Conservation (phyloP, 2,329 filamentous ascomycete species). For the Mariannaea sp. region DNA sequence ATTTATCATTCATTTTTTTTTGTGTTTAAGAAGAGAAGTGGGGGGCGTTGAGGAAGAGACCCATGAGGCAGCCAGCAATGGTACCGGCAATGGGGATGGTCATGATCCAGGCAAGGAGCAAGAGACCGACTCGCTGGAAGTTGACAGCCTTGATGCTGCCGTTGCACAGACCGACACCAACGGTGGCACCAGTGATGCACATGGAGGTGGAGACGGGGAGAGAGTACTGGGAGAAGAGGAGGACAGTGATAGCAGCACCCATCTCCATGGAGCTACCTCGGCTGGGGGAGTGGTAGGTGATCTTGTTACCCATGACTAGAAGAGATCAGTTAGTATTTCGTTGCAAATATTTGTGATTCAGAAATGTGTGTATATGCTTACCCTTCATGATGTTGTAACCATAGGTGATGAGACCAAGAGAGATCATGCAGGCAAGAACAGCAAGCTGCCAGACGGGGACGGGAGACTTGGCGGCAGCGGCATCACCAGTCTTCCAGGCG, state of each 20-base stretch:
- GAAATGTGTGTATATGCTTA: conserved; percentile 44
- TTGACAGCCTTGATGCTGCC: conserved; percentile 74
- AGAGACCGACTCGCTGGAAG: conserved; percentile 71
- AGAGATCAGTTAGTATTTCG: conserved; percentile 19
- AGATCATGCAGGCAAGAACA: conserved; percentile 67
- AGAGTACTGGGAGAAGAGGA: conserved; percentile 75
- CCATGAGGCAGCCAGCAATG: conserved; percentile 49
- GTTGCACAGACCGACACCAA: conserved; percentile 79
- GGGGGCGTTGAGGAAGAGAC: conserved; percentile 47
- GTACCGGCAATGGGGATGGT: conserved; percentile 50
- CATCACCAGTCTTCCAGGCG: conserved; percentile 67
- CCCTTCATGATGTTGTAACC: conserved; percentile 86
- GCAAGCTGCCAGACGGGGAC: conserved; percentile 80
- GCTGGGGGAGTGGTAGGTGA: conserved; percentile 68
- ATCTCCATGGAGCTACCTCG: conserved; percentile 75
- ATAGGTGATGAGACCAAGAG: conserved; percentile 71
- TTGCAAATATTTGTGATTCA: background rate
- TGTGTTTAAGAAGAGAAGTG: conserved; percentile 35
- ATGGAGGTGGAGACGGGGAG: conserved; percentile 78
- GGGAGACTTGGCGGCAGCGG: conserved; percentile 63
- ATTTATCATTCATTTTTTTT: too few species aligned
- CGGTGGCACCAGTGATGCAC: conserved; percentile 81
- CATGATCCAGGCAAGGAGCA: conserved; percentile 66
- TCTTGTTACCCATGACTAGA: conserved; percentile 79
- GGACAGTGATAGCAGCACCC: conserved; percentile 76